These are phyloP conservation scores for Chlorella sp. DNA, from an alignment of 139 green algal species.

Conservation along the genomic window DNA sequence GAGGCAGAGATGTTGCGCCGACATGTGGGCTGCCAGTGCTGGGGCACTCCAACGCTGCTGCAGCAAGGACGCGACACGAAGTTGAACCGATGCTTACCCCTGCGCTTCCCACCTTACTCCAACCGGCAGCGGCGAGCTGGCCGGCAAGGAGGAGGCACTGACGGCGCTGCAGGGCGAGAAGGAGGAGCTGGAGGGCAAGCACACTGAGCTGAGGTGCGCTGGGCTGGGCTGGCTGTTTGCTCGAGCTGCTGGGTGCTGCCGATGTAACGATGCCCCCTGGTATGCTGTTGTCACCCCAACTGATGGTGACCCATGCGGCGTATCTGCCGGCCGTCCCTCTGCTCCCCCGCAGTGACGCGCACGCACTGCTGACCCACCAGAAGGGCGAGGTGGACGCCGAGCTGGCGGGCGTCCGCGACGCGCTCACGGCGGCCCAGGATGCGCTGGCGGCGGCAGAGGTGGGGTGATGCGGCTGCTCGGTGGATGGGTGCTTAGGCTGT, in stretches of 20 bases:
- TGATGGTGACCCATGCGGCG: no score
- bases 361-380: slow-evolving; percentile 23
- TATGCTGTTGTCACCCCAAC: no score
- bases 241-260: no score
- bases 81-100: no score
- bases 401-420: slow-evolving; percentile 8
- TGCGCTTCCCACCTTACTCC: no score
- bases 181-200: slow-evolving; percentile 41
- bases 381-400: slow-evolving; percentile 37
- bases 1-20: no score
- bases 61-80: no score
- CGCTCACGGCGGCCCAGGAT: slow-evolving; percentile 15
- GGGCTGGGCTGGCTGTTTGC: background rate
- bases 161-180: slow-evolving; percentile 44
- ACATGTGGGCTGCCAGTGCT: no score
- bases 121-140: slow-evolving; percentile 9
- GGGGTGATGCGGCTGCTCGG: background rate
- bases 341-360: slow-evolving; percentile 27
- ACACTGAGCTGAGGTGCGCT: slow-evolving; percentile 36
- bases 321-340: background rate
- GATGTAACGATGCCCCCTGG: no score
- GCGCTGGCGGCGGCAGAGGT: slow-evolving; percentile 33
- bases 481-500: background rate
- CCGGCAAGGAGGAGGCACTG: slow-evolving; percentile 48
- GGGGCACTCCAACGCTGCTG: no score